These are phyloP conservation scores for Verticillium tricorpus DNA, from an alignment of 2,329 filamentous ascomycete genomes.

Conservation along the genomic window DNA sequence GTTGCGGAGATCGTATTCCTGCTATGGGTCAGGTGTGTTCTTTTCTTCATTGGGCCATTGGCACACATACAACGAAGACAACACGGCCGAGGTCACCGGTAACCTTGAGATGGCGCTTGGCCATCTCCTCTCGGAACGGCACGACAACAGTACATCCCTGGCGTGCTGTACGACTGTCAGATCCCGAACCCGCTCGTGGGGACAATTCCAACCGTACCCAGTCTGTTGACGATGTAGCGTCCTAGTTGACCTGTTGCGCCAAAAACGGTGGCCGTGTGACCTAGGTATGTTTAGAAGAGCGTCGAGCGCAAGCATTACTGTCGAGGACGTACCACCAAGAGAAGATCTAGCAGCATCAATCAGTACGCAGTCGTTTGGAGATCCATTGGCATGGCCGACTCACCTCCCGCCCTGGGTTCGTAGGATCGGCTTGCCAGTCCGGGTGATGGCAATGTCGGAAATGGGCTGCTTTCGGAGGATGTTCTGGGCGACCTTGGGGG, in stretches of 20 bases:
- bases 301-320: not conserved
- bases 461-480: conserved; percentile 48
- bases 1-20: conserved; percentile 95
- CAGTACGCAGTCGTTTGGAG: conserved; percentile 16
- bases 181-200: not conserved
- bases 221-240: conserved; percentile 93
- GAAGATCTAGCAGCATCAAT: conserved; percentile 57
- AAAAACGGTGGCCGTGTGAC: conserved; percentile 95
- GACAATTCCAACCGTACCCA: conserved; percentile 50
- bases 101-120: conserved; percentile 93
- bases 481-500: conserved; percentile 41
- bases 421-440: conserved; percentile 93
- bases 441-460: conserved; percentile 87
- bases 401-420: conserved; percentile 86
- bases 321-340: conserved; percentile 65
- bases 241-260: conserved; percentile 94
- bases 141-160: conserved; percentile 92
- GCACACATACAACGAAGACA: conserved; percentile 66
- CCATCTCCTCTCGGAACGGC: conserved; percentile 95
- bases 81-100: conserved; percentile 91
- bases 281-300: conserved; percentile 40
- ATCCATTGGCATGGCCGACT: conserved; percentile 29
- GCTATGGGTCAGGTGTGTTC: conserved; percentile 7
- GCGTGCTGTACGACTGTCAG: conserved; percentile 54
- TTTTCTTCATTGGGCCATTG: not conserved